These are phyloP conservation scores for Ephemerocybe angulata DNA, from an alignment of 768 basidiomycete species.

Conservation along the genomic window DNA sequence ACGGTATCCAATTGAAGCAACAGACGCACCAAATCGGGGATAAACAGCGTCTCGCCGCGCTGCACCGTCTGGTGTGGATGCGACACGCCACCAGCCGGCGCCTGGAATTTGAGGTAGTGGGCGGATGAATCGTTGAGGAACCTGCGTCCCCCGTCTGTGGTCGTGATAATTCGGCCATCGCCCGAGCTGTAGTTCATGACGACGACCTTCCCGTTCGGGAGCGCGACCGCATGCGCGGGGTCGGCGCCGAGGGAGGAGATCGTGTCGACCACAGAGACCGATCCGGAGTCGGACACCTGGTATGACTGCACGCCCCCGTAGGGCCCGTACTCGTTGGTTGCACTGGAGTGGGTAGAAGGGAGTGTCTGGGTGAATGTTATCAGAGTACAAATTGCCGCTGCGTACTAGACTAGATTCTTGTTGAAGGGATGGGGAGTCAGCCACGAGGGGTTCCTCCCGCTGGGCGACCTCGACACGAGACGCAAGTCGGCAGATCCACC, in stretches of 20 bases:
- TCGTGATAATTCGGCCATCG: constrained; percentile 51
- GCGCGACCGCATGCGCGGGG: constrained; percentile 49
- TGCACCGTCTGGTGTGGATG: constrained; percentile 67
- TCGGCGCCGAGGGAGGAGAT: constrained; percentile 44
- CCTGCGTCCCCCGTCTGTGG: constrained; percentile 29
- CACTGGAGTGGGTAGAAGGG: constrained; percentile 45
- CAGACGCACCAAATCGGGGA: constrained; percentile 57
- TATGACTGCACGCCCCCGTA: constrained; percentile 57
- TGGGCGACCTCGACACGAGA: constrained; percentile 43
- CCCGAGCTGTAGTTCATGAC: constrained; percentile 58
- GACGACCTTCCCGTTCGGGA: constrained; percentile 55
- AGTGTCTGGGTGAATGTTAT: background rate
- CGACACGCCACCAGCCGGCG: constrained; percentile 36
- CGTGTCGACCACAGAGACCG: constrained; percentile 49
- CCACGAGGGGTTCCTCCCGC: constrained; percentile 57
- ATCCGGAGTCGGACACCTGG: constrained; percentile 34
- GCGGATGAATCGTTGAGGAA: constrained; percentile 36
- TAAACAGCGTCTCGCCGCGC: constrained; percentile 50
- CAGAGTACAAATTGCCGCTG: background rate
- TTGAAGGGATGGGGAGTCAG: constrained; percentile 55
- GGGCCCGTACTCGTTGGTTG: constrained; percentile 48
- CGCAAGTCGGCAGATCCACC: constrained; percentile 44
- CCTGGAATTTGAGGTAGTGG: constrained; percentile 52
- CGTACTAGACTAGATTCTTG: constrained; percentile 56
- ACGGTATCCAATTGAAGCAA: background rate